Evolutionary conservation across 371 early-diverging fungal genomes (phyloP), one percentile per base, ranked within the genome.

Genomic region (Dichotomocladium elegans): DNA sequence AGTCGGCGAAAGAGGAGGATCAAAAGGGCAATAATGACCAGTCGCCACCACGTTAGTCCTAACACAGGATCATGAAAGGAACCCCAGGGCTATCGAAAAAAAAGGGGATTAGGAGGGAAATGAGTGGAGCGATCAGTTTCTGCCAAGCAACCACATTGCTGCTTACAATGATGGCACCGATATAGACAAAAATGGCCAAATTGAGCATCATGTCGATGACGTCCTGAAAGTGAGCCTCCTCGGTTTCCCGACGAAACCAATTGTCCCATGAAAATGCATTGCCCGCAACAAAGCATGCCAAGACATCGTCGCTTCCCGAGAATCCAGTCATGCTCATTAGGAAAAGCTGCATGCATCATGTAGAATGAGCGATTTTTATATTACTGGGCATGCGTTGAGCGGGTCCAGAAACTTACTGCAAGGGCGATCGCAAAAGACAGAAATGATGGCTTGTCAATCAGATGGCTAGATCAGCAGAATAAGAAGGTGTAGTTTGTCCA

Each of bases 391-490:
- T n/a, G n/a, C n/a, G n/a, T n/a, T n/a, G n/a, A n/a, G n/a, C n/a
- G n/a, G n/a, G n/a, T n/a, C n/a, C n/a, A 40, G 3, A 12, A 10
- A 67, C 71, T 70, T 75, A 88, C 85, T 6, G 96, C 83, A 41
- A 99, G 79, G 0, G 94, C 90, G 54, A 99, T 86, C 2, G 90
- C 82, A 66, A 94, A 96, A 19, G 86, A 86, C 31, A 98, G 67
- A 64, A 98, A 91, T 6, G 87, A 90, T 17, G 93, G 95, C 51
- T 94, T 91, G 68, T 96, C 98, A 26, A 98, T 92, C 51, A 90
- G 71, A 15, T 83, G 80, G 21, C 83, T 76, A 56, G 17, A 46
- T 22, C 28, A 43, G 33, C 26, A 42, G 37, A 42, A 45, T 21
- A 21, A 30, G 11, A 46, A 14, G 24, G 10, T 21, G 28, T 27